Conservation (phyloP, 208 protist species). For the Spongospora subterranea region DNA sequence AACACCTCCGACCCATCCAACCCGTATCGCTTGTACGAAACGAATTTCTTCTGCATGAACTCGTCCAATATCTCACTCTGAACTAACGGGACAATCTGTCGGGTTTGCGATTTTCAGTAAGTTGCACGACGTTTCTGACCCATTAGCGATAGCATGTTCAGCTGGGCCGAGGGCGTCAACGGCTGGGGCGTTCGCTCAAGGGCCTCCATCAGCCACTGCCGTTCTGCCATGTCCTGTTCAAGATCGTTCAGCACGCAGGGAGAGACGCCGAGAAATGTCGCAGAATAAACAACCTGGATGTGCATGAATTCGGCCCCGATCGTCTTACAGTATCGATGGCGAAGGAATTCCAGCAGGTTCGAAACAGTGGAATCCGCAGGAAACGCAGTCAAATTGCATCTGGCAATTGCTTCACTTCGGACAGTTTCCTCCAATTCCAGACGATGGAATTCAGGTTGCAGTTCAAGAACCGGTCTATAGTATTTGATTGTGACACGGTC, state of each 20-base stretch:
- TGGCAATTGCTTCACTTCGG: not conserved
- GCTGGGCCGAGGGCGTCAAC: not conserved
- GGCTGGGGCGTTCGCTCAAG: not conserved
- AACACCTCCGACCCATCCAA: constrained; percentile 51
- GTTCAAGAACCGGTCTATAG: not conserved
- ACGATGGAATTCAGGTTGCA: not conserved
- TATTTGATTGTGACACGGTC: not conserved
- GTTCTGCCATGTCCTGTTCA: not conserved
- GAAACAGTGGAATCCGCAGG: not conserved
- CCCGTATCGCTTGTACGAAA: constrained; percentile 34
- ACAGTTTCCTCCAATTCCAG: not conserved
- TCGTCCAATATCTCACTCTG: constrained; percentile 50
- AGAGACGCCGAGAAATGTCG: no score
- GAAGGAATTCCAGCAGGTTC: not conserved
- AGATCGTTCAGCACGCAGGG: no score
- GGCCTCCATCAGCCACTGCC: not conserved
- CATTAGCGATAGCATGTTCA: constrained; percentile 50
- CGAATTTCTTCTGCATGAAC: constrained; percentile 56
- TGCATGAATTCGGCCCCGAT: constrained; percentile 42
- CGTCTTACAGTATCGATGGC: not conserved
- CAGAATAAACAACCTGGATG: no score
- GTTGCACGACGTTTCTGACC: not conserved
- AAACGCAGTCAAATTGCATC: not conserved
- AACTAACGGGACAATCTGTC: not conserved
- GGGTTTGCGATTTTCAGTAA: not conserved